These are phyloP conservation scores for Ophiognomonia clavigignenti-juglandacearum DNA, from an alignment of 2,329 filamentous ascomycete species.

Conservation along the genomic window DNA sequence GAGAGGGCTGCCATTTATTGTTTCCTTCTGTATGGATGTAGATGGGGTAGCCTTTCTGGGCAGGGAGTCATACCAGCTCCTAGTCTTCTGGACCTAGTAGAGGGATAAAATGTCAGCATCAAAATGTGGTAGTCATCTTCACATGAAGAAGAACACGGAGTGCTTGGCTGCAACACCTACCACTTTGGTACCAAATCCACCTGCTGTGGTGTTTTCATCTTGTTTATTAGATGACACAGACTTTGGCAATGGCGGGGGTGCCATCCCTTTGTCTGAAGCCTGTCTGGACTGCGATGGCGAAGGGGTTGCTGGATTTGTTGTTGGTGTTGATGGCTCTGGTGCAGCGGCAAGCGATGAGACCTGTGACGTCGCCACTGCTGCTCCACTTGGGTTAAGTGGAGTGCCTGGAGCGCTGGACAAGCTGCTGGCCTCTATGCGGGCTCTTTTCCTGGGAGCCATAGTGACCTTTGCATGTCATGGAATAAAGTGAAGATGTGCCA, in stretches of 20 bases:
- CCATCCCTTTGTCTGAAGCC: not conserved
- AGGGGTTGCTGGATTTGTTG: constrained; percentile 3
- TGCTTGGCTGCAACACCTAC: constrained; percentile 1
- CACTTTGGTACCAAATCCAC: constrained; percentile 4
- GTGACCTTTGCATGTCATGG: constrained; percentile 8
- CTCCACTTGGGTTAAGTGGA: constrained; percentile 18
- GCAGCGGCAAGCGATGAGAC: constrained; percentile 10
- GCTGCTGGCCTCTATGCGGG: constrained; percentile 26
- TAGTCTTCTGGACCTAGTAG: constrained; percentile 43
- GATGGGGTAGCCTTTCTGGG: constrained; percentile 55
- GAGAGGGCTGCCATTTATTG: constrained; percentile 52
- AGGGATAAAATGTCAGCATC: not conserved
- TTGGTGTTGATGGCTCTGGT: constrained; percentile 7
- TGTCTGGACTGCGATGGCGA: not conserved
- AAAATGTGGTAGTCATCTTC: not conserved
- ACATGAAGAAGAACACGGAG: not conserved
- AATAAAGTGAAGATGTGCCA: not conserved
- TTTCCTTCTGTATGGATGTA: constrained; percentile 56
- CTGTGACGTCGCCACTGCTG: constrained; percentile 15
- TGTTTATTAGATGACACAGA: constrained; percentile 7
- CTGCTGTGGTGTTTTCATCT: constrained; percentile 1
- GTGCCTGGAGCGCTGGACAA: constrained; percentile 14
- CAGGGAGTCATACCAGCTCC: constrained; percentile 62
- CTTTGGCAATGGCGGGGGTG: constrained; percentile 3
- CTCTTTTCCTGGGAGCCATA: constrained; percentile 39